A percentile compares a stretch with the other conserved stretches of the same genome.
Conservation (phyloP, 768 basidiomycete genomes). For the Hypholoma fasciculare region DNA sequence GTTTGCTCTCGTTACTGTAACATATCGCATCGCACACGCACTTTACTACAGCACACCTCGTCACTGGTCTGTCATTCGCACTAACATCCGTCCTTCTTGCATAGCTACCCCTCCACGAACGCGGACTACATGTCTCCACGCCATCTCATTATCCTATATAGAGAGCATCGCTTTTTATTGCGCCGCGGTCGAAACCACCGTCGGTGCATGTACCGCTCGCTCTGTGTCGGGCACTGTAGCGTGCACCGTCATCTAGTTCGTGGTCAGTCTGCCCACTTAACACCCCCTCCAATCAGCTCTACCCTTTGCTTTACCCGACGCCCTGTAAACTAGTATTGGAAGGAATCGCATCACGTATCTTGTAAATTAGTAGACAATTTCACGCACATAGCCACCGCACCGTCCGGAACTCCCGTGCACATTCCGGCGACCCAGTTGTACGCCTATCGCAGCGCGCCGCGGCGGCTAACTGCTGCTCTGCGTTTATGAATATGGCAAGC, state of each 20-base stretch:
- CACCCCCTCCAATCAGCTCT: neutral
- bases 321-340: neutral
- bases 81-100: conserved; percentile 21
- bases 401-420: neutral
- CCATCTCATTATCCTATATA: conserved; percentile 13
- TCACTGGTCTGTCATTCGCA: neutral
- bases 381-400: neutral
- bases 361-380: neutral
- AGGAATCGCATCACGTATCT: neutral
- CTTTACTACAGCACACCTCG: neutral
- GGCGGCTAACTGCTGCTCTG: neutral
- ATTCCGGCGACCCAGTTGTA: conserved; percentile 3
- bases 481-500: neutral
- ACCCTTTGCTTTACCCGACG: neutral
- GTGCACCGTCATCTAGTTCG: too few species aligned
- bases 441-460: neutral
- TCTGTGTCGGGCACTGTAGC: too few species aligned
- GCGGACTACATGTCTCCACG: conserved; percentile 7
- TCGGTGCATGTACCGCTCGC: neutral
- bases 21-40: neutral
- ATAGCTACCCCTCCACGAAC: conserved; percentile 19
- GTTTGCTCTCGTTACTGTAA: neutral
- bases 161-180: conserved; percentile 11
- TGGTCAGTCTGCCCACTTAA: neutral
- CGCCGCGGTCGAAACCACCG: too few species aligned